phyloP scores from a whole-genome alignment of 2,329 filamentous ascomycete genomes.

The Tothia fuscella region DNA sequence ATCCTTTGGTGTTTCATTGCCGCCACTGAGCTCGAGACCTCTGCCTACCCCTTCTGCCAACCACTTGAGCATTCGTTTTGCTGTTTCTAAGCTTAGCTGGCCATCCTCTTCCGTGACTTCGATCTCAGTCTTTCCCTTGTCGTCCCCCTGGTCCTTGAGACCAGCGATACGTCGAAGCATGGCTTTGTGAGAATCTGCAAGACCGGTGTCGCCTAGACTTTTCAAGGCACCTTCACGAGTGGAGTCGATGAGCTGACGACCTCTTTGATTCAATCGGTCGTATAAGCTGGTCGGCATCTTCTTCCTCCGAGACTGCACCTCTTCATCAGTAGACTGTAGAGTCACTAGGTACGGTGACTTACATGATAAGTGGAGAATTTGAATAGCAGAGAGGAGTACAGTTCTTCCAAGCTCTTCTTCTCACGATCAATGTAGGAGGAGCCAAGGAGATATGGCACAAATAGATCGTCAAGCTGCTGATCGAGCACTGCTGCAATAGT shows the following conservation, averaged over 20 bases:
- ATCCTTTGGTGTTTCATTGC: slow-evolving; percentile 85
- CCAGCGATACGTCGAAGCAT: slow-evolving; percentile 87
- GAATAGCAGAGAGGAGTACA: slow-evolving; percentile 46
- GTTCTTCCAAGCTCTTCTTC: slow-evolving; percentile 12
- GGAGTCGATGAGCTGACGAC: slow-evolving; percentile 75
- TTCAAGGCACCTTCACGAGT: slow-evolving; percentile 88
- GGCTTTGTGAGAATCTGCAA: slow-evolving; percentile 75
- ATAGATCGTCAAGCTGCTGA: slow-evolving; percentile 54
- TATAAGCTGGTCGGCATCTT: slow-evolving; percentile 71
- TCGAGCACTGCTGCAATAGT: slow-evolving; percentile 64
- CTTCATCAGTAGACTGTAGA: slow-evolving; percentile 15
- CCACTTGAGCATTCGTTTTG: slow-evolving; percentile 98
- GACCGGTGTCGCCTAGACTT: slow-evolving; percentile 74
- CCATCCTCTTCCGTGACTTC: slow-evolving; percentile 88
- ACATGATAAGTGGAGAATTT: slow-evolving; percentile 90
- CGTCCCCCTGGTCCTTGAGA: slow-evolving; percentile 45
- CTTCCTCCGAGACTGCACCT: slow-evolving; percentile 51
- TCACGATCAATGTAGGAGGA: slow-evolving; percentile 34
- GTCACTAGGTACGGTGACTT: slow-evolving; percentile 14
- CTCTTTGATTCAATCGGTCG: slow-evolving; percentile 78
- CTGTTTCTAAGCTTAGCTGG: slow-evolving; percentile 65
- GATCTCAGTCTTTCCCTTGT: slow-evolving; percentile 67
- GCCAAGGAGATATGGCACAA: slow-evolving; percentile 53
- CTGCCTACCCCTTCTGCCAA: slow-evolving; percentile 87
- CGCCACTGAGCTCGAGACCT: slow-evolving; percentile 78